Base-by-base conservation (phyloP, 306 rosid genomes). In the Pterocarpus macrocarpus region DNA sequence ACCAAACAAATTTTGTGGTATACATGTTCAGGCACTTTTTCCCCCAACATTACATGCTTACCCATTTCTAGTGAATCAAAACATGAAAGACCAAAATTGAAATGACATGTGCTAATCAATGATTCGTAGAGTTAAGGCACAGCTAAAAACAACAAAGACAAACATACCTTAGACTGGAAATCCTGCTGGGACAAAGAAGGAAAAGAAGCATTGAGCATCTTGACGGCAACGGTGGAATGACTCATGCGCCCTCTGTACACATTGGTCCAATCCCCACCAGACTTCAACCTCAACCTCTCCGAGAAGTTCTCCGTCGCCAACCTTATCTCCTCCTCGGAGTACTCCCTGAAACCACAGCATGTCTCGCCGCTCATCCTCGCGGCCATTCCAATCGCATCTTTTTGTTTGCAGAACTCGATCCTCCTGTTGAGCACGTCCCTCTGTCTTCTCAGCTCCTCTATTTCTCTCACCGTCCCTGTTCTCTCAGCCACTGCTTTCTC, bases 381-480 rank as follows among this genome's bases (percentile, higher is more conserved):
- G 0, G 81, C 86, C 89, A 80, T 92, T 59, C 92, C 92, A 6
- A 92, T 91, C 7, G 90, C 97, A 53, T 95, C 97, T 73, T 83
- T 88, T 5, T 92, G 89, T 65, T 77, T 92, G 64, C 96, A 92
- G 45, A 91, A 92, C 80, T 90, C 94, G 3, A 94, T 82, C 82
- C 97, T 88, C 53, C 97, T 75, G 5, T 81, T 85, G 15, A 94
- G 64, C 43, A 92, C 97, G 3, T 92, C 94, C 50, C 89, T 91
- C 43, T 91, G 91, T 56, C 81, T 55, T 68, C 94, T 45, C 30
- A 94, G 47, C 58, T 82, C 87, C 13, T 89, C 94, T 6, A 91
- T 89, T 38, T 89, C 91, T 14, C 84, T 70, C 52, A 87, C 81
- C 89, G 87, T 87, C 77, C 77, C 92, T 0, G 70, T 43, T 47